Percentiles rank a stretch among this genome's conserved stretches.
These are phyloP conservation scores for Auricularia sp. DNA, from an alignment of 768 basidiomycete genomes.

Conservation along the genomic window DNA sequence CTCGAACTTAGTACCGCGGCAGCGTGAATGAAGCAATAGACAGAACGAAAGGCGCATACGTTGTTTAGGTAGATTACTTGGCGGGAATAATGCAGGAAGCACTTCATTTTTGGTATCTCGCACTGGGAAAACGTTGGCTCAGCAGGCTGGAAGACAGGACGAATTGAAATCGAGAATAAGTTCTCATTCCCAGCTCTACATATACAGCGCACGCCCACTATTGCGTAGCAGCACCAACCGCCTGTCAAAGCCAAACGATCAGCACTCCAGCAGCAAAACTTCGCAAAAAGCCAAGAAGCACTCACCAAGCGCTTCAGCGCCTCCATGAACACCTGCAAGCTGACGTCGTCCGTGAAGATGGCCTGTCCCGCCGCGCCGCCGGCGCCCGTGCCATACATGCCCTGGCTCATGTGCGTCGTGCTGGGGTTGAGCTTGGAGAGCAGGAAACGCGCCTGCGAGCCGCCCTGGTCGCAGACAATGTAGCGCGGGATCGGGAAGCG, in stretches of 20 bases:
- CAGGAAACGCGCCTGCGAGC: slow-evolving; percentile 96
- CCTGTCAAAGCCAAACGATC: background rate
- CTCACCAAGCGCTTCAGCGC: slow-evolving; percentile 78
- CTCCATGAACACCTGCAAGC: slow-evolving; percentile 96
- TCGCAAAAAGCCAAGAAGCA: background rate
- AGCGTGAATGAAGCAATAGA: too few relatives aligned
- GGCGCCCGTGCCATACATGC: slow-evolving; percentile 73
- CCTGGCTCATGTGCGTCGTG: slow-evolving; percentile 88
- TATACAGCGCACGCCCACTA: background rate
- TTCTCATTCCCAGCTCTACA: too few relatives aligned
- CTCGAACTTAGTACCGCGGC: too few relatives aligned
- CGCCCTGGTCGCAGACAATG: slow-evolving; percentile 95
- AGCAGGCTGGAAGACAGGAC: too few relatives aligned
- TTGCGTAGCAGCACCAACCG: background rate
- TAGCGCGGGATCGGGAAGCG: slow-evolving; percentile 97
- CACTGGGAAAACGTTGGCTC: too few relatives aligned
- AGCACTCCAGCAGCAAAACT: background rate
- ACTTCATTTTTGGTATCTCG: too few relatives aligned
- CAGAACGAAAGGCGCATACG: too few relatives aligned
- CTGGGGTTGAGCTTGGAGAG: slow-evolving; percentile 94
- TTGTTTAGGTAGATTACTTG: too few relatives aligned
- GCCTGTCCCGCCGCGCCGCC: slow-evolving; percentile 69
- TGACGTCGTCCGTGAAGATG: slow-evolving; percentile 98
- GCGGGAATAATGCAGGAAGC: too few relatives aligned
- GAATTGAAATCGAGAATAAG: too few relatives aligned